Percentiles rank a stretch among this genome's conserved stretches.
These are phyloP conservation scores for Tolypocladium nubicola DNA, from an alignment of 2,329 filamentous ascomycete genomes.

Conservation along the genomic window DNA sequence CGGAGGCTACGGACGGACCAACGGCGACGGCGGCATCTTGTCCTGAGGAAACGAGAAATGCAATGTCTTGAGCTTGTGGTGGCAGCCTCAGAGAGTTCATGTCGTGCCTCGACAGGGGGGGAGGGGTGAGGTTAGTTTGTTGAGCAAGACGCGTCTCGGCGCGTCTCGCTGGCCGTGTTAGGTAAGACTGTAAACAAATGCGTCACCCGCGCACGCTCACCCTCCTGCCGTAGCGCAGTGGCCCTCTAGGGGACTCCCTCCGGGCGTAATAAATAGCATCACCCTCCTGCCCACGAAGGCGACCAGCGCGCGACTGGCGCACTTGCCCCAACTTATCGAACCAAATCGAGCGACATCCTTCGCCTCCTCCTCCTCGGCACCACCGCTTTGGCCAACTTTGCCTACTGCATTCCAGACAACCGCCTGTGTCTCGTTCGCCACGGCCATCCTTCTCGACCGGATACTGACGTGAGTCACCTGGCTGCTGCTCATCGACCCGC, in stretches of 20 bases:
- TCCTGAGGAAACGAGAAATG: conserved; percentile 1
- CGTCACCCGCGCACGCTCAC: conserved; percentile 16
- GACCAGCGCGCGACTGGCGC: conserved; percentile 6
- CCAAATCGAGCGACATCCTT: conserved; percentile 5
- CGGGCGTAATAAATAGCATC: no score
- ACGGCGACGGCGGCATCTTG: neutral
- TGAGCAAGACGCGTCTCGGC: conserved; percentile 18
- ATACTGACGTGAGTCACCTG: neutral
- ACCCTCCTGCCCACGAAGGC: conserved; percentile 5
- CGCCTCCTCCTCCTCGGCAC: conserved; percentile 2
- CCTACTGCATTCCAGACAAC: neutral
- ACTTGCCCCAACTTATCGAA: conserved; percentile 5
- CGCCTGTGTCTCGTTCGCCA: neutral
- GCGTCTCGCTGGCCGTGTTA: conserved; percentile 17
- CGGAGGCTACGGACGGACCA: neutral
- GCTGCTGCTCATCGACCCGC: neutral
- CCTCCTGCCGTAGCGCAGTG: no score
- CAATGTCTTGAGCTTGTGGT: conserved; percentile 9
- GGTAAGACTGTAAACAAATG: conserved; percentile 27
- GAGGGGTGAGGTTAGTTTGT: neutral
- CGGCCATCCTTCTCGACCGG: neutral
- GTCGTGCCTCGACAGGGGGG: neutral
- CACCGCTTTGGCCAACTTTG: neutral
- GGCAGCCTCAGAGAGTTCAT: neutral
- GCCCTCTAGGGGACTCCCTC: no score